Conservation (phyloP, 1,284 basidiomycete genomes). For the Boletus albobrunnescens region DNA sequence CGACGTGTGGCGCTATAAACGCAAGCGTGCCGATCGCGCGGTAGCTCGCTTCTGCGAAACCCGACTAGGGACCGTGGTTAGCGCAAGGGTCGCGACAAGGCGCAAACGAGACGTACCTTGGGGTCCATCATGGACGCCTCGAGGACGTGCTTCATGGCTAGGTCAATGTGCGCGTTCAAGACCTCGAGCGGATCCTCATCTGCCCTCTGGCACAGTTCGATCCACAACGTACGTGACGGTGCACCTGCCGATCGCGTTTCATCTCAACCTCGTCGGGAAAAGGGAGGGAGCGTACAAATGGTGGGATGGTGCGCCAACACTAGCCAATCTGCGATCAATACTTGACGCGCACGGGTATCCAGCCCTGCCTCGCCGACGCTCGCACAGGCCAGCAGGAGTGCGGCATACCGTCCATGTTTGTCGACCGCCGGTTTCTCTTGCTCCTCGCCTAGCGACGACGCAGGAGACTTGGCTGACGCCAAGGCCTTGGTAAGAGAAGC, state of each 20-base stretch:
- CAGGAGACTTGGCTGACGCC: constrained; percentile 17
- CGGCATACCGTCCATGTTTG: constrained; percentile 47
- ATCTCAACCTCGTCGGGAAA: not conserved
- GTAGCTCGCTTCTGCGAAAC: constrained; percentile 65
- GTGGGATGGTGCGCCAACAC: constrained; percentile 74
- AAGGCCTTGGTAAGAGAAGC: constrained; percentile 36
- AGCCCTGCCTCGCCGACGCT: constrained; percentile 37
- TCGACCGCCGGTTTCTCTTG: constrained; percentile 37
- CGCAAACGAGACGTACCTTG: constrained; percentile 37
- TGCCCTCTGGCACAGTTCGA: constrained; percentile 74
- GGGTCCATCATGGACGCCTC: constrained; percentile 40
- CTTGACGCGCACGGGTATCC: constrained; percentile 38
- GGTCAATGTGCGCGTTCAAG: constrained; percentile 48
- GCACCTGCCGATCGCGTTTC: constrained; percentile 37
- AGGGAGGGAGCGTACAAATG: constrained; percentile 45
- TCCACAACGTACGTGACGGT: constrained; percentile 69
- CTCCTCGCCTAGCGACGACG: constrained; percentile 19
- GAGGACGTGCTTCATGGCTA: constrained; percentile 49
- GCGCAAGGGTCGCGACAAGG: not conserved
- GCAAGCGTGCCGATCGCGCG: constrained; percentile 72
- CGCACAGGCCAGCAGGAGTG: constrained; percentile 49
- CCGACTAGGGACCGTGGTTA: constrained; percentile 25
- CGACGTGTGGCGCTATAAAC: constrained; percentile 70
- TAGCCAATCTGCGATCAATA: constrained; percentile 52
- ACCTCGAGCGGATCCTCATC: constrained; percentile 65